phyloP scores from a whole-genome alignment of 148 eudicot species.

The Vaccinium vitisidaea region DNA sequence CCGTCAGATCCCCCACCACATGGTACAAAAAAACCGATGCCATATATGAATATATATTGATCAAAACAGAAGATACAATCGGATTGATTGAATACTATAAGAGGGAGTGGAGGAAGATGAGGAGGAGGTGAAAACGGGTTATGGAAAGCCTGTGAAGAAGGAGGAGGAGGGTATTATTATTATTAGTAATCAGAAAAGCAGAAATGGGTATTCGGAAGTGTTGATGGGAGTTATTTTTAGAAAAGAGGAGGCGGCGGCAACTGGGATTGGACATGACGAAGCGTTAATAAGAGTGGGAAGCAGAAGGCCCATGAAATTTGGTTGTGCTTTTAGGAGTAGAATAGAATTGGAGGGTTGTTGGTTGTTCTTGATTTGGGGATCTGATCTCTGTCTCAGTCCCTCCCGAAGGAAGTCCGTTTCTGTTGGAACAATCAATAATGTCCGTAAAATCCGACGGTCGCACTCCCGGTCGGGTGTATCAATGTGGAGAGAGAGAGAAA shows the following conservation, averaged over 20 bases:
- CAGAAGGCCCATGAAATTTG: conserved; percentile 36
- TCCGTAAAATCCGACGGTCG: not conserved
- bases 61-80: not conserved
- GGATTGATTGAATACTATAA: conserved; percentile 35
- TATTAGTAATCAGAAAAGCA: not conserved
- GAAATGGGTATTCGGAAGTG: conserved; percentile 7
- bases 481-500: too few relatives aligned
- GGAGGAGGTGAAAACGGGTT: conserved; percentile 59
- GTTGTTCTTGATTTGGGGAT: not conserved
- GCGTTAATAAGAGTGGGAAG: not conserved
- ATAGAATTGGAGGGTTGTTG: not conserved
- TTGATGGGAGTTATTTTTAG: conserved; percentile 16
- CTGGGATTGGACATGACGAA: conserved; percentile 43
- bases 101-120: conserved; percentile 71
- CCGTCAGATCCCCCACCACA: conserved; percentile 97
- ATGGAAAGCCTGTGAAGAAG: conserved; percentile 40
- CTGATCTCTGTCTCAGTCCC: not conserved
- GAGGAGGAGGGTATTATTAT: not conserved
- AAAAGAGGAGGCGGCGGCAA: not conserved
- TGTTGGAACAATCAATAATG: not conserved
- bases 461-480: too few relatives aligned
- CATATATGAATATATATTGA: conserved; percentile 29
- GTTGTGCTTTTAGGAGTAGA: not conserved
- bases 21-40: conserved; percentile 88
- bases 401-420: not conserved